Evolutionary conservation across 2,329 filamentous ascomycete genomes (phyloP), one percentile per base, ranked within the genome.

Genomic region (Talaromyces sp.): DNA sequence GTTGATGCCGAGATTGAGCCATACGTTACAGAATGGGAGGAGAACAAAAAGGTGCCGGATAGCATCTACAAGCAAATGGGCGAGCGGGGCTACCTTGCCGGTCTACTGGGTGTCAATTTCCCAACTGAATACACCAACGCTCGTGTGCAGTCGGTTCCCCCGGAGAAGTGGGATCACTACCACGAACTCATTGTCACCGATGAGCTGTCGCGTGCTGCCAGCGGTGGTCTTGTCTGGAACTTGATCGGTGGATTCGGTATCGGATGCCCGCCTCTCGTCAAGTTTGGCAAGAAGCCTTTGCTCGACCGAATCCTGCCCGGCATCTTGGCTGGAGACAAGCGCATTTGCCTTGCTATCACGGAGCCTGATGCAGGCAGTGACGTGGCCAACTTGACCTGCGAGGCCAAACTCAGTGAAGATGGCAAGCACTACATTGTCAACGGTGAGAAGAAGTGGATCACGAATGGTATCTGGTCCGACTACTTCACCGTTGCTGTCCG

Each of bases 381-480:
- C 74, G 95, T 99, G 9, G 95, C 95, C 63, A 98, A 96, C 79
- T 76, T 99, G 68, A 95, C 89, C 14, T 98, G 94, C 77, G 93
- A 98, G 82, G 95, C 95, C 30, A 96, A 96, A 83, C 85, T 98
- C 62, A 91, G 86, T 65, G 90, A 95, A 69, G 95, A 99, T 71
- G 95, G 95, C 72, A 98, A 98, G 83, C 92, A 98, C 81, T 99
- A 96, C 79, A 98, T 98, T 68, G 95, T 99, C 79, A 99, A 98
- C 73, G 95, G 95, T 60, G 94, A 97, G 86, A 98, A 99, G 89
- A 99, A 99, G 82, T 98, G 95, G 94, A 98, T 98, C 78, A 98
- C 94, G 71, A 99, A 99, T 79, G 95, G 95, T 72, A 87, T 97
- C 72, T 97, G 92, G 92, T 86, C 84, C 65, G 95, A 99, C 77